Percentiles rank a stretch among this genome's conserved stretches.
Conservation (phyloP, 2,329 filamentous ascomycete genomes). For the Coniella lustricola region DNA sequence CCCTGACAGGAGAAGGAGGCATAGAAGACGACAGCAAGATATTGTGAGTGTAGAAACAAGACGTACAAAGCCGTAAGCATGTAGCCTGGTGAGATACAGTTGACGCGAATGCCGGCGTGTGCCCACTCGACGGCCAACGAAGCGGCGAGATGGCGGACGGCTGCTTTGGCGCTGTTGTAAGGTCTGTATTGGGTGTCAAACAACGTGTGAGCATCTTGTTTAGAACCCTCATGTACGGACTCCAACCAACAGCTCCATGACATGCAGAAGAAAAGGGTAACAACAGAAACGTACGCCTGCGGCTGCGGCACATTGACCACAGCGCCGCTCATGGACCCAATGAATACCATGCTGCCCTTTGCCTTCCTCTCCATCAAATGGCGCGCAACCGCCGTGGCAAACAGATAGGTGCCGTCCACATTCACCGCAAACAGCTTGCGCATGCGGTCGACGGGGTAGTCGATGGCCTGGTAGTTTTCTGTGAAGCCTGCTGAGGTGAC, state of each 20-base stretch:
- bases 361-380: conserved; percentile 79
- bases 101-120: conserved; percentile 77
- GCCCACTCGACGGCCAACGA: conserved; percentile 95
- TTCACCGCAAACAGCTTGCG: conserved; percentile 94
- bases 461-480: conserved; percentile 88
- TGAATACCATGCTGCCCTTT: conserved; percentile 83
- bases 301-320: conserved; percentile 96
- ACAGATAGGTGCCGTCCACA: conserved; percentile 86
- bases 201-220: neutral
- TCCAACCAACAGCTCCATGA: neutral
- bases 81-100: conserved; percentile 92
- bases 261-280: neutral
- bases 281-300: conserved; percentile 52
- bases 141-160: conserved; percentile 78
- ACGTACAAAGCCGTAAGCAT: conserved; percentile 90
- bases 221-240: neutral
- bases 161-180: conserved; percentile 91
- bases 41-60: too few relatives aligned
- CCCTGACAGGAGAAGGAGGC: neutral
- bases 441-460: conserved; percentile 85
- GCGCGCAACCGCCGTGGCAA: conserved; percentile 75
- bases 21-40: neutral
- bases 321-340: conserved; percentile 88
- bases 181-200: conserved; percentile 40
- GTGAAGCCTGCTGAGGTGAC: conserved; percentile 97